Percentiles rank a stretch among this genome's conserved stretches.
These are phyloP conservation scores for Torulaspora globosa DNA, from an alignment of 1,139 yeast species.

Conservation along the genomic window DNA sequence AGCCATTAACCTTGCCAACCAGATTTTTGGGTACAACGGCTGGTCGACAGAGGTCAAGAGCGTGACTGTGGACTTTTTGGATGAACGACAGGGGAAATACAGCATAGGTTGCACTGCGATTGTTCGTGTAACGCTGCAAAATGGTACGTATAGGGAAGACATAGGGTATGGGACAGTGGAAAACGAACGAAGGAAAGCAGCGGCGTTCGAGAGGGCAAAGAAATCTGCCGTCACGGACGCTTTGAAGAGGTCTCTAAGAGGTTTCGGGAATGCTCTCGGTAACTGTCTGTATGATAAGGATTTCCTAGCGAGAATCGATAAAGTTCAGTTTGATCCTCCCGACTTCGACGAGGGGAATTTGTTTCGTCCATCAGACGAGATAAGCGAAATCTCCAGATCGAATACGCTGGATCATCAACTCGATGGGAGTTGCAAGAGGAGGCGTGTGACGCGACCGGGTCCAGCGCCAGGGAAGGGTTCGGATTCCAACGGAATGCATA, in stretches of 20 bases:
- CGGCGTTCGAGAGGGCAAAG: conserved; percentile 76
- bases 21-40: conserved; percentile 76
- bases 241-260: conserved; percentile 66
- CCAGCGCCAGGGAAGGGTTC: not conserved
- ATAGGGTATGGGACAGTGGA: conserved; percentile 78
- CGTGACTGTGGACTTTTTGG: conserved; percentile 67
- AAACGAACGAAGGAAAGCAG: conserved; percentile 63
- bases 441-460: conserved; percentile 18
- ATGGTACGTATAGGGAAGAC: conserved; percentile 77
- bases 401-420: conserved; percentile 24
- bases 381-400: conserved; percentile 33
- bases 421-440: conserved; percentile 18
- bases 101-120: conserved; percentile 67
- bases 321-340: conserved; percentile 47
- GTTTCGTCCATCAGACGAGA: conserved; percentile 40
- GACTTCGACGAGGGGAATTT: conserved; percentile 49
- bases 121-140: conserved; percentile 65
- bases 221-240: conserved; percentile 84
- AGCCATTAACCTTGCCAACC: conserved; percentile 72
- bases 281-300: conserved; percentile 74
- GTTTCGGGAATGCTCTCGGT: conserved; percentile 77
- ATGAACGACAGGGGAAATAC: conserved; percentile 51
- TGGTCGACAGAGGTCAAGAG: conserved; percentile 70
- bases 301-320: conserved; percentile 49
- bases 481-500: conserved; percentile 3